A percentile compares a stretch with the other conserved stretches of the same genome.
phyloP scores from a whole-genome alignment of 2,329 filamentous ascomycete genomes.

The Claviceps sp. region DNA sequence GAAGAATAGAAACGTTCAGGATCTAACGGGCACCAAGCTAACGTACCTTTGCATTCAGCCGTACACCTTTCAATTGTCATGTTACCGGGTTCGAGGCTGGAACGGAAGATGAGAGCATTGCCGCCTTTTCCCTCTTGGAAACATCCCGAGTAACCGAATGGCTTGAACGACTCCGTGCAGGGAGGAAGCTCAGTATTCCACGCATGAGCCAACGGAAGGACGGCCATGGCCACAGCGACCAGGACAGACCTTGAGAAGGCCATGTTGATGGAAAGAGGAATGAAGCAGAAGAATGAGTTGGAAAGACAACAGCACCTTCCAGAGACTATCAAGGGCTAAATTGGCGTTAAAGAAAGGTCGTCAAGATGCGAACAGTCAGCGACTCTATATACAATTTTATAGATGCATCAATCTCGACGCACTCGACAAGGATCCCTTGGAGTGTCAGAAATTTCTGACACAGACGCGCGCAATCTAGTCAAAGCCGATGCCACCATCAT shows the following conservation, averaged over 20 bases:
- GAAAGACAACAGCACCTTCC: not conserved
- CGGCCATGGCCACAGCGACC: conserved; percentile 23
- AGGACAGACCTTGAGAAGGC: conserved; percentile 9
- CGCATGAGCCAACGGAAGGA: conserved; percentile 20
- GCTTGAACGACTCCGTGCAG: conserved; percentile 30
- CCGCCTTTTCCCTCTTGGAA: conserved; percentile 25
- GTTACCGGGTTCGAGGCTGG: conserved; percentile 20
- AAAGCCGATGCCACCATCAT: not conserved
- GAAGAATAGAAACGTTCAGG: not conserved
- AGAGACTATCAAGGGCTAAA: not conserved
- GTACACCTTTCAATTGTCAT: conserved; percentile 37
- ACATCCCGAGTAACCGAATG: conserved; percentile 36
- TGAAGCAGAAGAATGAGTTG: not conserved
- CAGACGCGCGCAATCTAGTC: not conserved
- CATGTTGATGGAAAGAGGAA: conserved; percentile 5
- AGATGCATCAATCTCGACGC: not conserved
- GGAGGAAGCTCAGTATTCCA: conserved; percentile 31
- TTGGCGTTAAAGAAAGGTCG: not conserved
- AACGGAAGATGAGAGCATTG: conserved; percentile 28
- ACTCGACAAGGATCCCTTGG: not conserved
- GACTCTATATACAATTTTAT: not conserved
- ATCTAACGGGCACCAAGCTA: not conserved
- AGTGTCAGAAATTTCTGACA: not conserved
- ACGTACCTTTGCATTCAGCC: conserved; percentile 34
- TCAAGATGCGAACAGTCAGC: not conserved